These are phyloP conservation scores for Moniliophthora roreri DNA, from an alignment of 1,284 basidiomycete species.

Conservation along the genomic window DNA sequence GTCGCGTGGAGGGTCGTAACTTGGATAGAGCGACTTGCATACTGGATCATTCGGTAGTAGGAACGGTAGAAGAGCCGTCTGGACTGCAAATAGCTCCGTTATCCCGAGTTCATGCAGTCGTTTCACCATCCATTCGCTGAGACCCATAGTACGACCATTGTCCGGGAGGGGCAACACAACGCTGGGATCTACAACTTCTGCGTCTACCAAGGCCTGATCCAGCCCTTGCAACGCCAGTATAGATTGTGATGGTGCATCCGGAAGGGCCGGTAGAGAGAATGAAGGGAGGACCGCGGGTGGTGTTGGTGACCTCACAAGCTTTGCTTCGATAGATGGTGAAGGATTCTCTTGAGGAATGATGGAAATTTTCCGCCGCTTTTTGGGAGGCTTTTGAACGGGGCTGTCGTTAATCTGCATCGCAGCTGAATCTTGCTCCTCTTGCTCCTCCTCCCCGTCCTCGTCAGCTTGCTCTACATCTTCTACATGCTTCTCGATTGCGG, in stretches of 20 bases:
- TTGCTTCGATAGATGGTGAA: neutral
- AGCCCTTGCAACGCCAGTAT: conserved; percentile 76
- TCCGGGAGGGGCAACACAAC: conserved; percentile 47
- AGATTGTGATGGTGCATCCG: conserved; percentile 69
- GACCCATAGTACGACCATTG: conserved; percentile 43
- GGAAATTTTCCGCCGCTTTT: conserved; percentile 15
- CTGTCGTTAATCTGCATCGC: neutral
- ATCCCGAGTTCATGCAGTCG: conserved; percentile 77
- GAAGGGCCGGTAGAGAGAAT: conserved; percentile 73
- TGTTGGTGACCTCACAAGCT: conserved; percentile 14
- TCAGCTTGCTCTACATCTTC: conserved; percentile 14
- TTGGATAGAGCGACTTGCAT: conserved; percentile 62
- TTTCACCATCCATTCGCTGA: conserved; percentile 62
- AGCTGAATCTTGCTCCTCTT: conserved; percentile 14
- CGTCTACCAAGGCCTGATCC: conserved; percentile 71
- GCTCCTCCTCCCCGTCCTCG: conserved; percentile 19
- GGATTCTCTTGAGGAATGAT: neutral
- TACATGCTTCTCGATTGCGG: neutral
- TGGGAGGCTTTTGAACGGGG: conserved; percentile 5
- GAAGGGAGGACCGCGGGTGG: conserved; percentile 46
- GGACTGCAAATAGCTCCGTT: conserved; percentile 87
- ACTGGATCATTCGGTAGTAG: conserved; percentile 52
- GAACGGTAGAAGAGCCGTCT: conserved; percentile 81
- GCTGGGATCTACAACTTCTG: conserved; percentile 68
- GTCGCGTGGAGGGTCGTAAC: conserved; percentile 74